A percentile compares a stretch with the other conserved stretches of the same genome.
Evolutionary conservation across 2,329 filamentous ascomycete species (phyloP).

Genomic region (Colletotrichum truncatum): DNA sequence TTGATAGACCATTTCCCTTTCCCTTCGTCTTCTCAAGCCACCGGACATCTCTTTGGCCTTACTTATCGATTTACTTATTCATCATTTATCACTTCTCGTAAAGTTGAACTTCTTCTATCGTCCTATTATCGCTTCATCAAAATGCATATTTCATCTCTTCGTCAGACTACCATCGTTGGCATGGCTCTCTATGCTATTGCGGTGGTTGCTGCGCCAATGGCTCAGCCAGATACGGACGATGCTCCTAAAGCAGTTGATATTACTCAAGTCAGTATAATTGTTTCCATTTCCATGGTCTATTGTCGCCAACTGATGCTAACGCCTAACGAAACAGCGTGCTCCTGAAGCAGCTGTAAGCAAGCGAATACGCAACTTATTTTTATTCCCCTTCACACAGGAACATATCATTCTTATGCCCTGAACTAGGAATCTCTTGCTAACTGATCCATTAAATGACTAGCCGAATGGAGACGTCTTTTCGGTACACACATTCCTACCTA

Average conservation of each 20-base stretch:
- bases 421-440: too few relatives aligned
- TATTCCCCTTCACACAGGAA: neutral
- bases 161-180: constrained; percentile 11
- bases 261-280: neutral
- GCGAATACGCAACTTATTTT: neutral
- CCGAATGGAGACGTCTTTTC: neutral
- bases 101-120: neutral
- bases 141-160: constrained; percentile 18
- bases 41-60: too few relatives aligned
- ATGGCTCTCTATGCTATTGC: constrained; percentile 16
- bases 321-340: neutral
- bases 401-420: too few relatives aligned
- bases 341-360: constrained; percentile 14
- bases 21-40: too few relatives aligned
- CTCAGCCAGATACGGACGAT: neutral
- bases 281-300: too few relatives aligned
- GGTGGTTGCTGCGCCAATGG: constrained; percentile 7
- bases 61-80: neutral
- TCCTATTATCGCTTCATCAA: neutral
- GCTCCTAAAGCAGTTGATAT: neutral
- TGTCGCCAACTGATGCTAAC: neutral
- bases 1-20: too few relatives aligned
- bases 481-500: neutral
- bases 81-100: neutral
- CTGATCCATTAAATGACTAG: too few relatives aligned